Evolutionary conservation across 371 early-diverging fungal genomes (phyloP).

Genomic region (Circinella umbellata): DNA sequence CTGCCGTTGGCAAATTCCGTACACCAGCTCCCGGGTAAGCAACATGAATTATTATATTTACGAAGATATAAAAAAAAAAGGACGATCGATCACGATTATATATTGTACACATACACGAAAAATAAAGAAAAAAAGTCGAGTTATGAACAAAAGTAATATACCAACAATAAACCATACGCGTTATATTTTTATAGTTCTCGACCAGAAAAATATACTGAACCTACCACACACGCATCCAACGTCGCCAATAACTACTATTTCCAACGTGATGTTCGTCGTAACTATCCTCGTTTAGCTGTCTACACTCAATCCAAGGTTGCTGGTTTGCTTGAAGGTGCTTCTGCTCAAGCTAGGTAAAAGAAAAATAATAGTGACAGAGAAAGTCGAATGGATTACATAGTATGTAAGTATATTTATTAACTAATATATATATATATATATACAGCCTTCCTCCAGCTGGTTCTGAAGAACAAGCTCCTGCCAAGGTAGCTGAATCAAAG

Average conservation of each 20-base stretch:
- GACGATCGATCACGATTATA: not conserved
- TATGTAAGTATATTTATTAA: too few relatives aligned
- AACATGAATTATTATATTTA: not conserved
- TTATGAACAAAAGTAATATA: not conserved
- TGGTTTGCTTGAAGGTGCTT: constrained; percentile 59
- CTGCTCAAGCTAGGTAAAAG: constrained; percentile 46
- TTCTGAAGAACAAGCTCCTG: constrained; percentile 27
- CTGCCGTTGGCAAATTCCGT: constrained; percentile 64
- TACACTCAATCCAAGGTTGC: constrained; percentile 83
- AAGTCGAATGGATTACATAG: not conserved
- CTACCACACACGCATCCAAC: constrained; percentile 62
- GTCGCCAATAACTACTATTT: constrained; percentile 88
- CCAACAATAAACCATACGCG: not conserved
- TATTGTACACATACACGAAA: too few relatives aligned
- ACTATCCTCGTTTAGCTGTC: constrained; percentile 87
- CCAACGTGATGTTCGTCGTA: constrained; percentile 88
- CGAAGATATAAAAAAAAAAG: not conserved
- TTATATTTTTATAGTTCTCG: constrained; percentile 45
- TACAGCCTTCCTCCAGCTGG: constrained; percentile 36
- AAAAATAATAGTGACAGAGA: not conserved
- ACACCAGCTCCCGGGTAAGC: constrained; percentile 62
- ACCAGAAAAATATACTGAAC: constrained; percentile 57
- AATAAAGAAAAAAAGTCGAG: too few relatives aligned
- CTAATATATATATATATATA: not conserved
- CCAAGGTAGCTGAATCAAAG: constrained; percentile 32